phyloP scores from a whole-genome alignment of 2,329 filamentous ascomycete species.

The Colletotrichum truncatum region DNA sequence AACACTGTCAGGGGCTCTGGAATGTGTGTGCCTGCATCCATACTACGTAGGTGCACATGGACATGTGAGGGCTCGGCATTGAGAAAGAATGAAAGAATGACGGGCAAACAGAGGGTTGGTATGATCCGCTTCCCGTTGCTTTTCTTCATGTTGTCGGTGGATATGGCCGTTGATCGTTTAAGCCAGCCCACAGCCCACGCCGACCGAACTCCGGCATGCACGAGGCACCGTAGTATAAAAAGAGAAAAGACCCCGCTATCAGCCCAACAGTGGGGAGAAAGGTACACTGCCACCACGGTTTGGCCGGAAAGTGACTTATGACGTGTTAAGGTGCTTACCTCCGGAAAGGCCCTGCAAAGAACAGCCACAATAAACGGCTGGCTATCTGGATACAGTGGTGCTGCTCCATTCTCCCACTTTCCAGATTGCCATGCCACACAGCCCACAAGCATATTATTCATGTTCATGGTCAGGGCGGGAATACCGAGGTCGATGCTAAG shows the following conservation, averaged over 20 bases:
- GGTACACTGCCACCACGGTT: conserved; percentile 13
- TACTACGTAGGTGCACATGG: neutral
- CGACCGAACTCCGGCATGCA: conserved; percentile 6
- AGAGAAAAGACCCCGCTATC: neutral
- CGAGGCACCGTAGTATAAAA: too few species aligned
- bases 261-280: neutral
- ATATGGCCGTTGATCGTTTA: conserved; percentile 10
- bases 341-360: neutral
- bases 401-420: neutral
- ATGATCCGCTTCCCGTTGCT: conserved; percentile 6
- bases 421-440: neutral
- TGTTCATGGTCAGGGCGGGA: neutral
- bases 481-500: conserved; percentile 3
- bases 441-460: neutral
- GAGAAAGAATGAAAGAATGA: neutral
- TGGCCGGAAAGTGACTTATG: conserved; percentile 1
- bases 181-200: neutral
- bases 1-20: conserved; percentile 13
- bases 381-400: neutral
- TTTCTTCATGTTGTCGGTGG: conserved; percentile 9
- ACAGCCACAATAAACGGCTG: conserved; percentile 14
- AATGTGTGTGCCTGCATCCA: conserved; percentile 1
- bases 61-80: conserved; percentile 23
- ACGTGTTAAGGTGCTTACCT: conserved; percentile 1
- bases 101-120: conserved; percentile 7